These are phyloP conservation scores for Xylaria sp. DNA, from an alignment of 2,329 filamentous ascomycete species.

Conservation along the genomic window DNA sequence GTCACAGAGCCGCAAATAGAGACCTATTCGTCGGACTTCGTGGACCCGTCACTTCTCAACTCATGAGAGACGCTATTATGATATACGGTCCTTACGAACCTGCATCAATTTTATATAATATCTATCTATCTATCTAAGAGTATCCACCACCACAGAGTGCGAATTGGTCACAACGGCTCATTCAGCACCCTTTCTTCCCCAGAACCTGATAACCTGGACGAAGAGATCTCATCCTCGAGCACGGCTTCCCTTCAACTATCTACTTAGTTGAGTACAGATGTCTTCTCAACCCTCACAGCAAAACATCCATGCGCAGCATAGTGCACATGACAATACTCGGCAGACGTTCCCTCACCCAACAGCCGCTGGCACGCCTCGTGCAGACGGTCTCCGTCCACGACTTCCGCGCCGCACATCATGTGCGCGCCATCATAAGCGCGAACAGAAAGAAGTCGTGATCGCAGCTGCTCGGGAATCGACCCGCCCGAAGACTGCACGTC, in stretches of 20 bases:
- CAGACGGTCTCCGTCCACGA: conserved; percentile 27
- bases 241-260: not conserved
- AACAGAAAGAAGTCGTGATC: conserved; percentile 16
- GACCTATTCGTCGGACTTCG: not conserved
- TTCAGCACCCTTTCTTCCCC: not conserved
- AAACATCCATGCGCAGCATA: conserved; percentile 28
- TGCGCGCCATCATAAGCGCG: conserved; percentile 32
- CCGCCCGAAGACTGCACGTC: not conserved
- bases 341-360: conserved; percentile 15
- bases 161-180: not conserved
- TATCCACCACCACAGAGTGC: not conserved
- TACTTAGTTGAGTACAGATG: not conserved
- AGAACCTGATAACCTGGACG: not conserved
- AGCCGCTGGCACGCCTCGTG: conserved; percentile 26
- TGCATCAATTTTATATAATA: not conserved
- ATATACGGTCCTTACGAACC: not conserved
- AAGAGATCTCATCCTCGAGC: not conserved
- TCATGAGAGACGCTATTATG: conserved; percentile 7
- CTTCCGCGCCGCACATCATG: conserved; percentile 27
- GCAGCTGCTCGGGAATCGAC: conserved; percentile 24
- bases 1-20: not conserved
- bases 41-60: conserved; percentile 23
- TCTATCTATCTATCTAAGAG: not conserved
- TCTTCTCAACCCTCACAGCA: conserved; percentile 36
- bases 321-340: conserved; percentile 35